Base-by-base conservation (phyloP, 257 asterid genomes). In the Gardenia jasminoides region DNA sequence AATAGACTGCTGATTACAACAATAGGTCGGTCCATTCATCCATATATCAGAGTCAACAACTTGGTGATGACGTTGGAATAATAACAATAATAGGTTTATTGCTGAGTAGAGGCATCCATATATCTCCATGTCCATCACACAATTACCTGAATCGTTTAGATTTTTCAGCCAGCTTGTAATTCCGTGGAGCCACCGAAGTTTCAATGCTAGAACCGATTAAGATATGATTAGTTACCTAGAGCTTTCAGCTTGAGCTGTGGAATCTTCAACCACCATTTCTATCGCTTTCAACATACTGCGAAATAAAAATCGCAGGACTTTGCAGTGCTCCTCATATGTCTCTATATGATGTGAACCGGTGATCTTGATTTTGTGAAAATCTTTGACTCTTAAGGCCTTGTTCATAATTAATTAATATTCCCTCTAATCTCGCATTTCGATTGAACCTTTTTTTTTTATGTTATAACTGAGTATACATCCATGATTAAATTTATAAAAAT, bases 51-150 rank as follows among this genome's bases (percentile, higher is more conserved):
- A 5, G 66, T 52, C 77, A 30, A 52, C 39, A 28, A 28, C n/a
- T 73, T 50, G 44, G 66, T 52, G 62, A 52, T 73, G 67, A 54
- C 31, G 66, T 22, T 41, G 56, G 54, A 70, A 70, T 70, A 9
- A n/a, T n/a, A n/a, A n/a, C n/a, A n/a, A n/a, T n/a, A n/a, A n/a
- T n/a, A n/a, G 7, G 26, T 56, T 56, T 19, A 56, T 19, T 56
- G 62, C 62, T 19, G 26, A 56, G 8, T 56, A 19, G 9, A 19
- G n/a, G 62, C 1, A 56, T 20, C 62, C 62, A 19, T 56, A n/a
- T 10, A 56, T 19, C 6, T 56, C 62, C 62, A 6, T 20, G 56
- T 9, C 68, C 69, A 58, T 44, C 44, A 7, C 28, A 62, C 46
- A 26, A 59, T 61, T 41, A 30, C 31, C 17, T 7, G 4, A 62